Conservation (phyloP, 2,329 filamentous ascomycete genomes). For the Monosporascus sp. region DNA sequence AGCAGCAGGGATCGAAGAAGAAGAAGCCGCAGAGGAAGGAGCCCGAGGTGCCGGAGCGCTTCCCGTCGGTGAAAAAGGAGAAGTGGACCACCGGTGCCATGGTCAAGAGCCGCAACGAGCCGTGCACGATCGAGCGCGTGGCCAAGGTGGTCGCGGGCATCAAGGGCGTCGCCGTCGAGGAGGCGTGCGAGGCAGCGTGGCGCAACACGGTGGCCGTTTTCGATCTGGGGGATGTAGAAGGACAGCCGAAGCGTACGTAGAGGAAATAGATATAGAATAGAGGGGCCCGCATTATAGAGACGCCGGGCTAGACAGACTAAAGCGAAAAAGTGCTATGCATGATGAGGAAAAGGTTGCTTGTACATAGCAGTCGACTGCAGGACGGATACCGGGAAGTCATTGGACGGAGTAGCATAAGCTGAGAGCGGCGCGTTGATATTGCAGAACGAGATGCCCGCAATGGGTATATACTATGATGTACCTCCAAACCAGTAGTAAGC, state of each 20-base stretch:
- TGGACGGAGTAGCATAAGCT: too few species aligned
- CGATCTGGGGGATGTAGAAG: slow-evolving; percentile 50
- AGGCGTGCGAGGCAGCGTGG: slow-evolving; percentile 84
- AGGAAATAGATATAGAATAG: background rate
- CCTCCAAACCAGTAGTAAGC: too few species aligned
- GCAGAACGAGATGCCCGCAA: too few species aligned
- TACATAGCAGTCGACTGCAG: too few species aligned
- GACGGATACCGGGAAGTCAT: too few species aligned
- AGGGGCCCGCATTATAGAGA: too few species aligned
- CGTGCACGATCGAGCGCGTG: slow-evolving; percentile 78
- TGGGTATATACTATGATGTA: too few species aligned
- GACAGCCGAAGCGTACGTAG: background rate
- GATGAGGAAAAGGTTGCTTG: too few species aligned
- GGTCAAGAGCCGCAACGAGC: slow-evolving; percentile 94
- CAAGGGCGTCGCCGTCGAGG: slow-evolving; percentile 72
- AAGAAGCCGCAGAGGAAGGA: slow-evolving; percentile 50
- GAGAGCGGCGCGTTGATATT: too few species aligned
- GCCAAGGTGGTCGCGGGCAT: slow-evolving; percentile 85
- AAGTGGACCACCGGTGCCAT: slow-evolving; percentile 83
- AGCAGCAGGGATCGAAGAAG: slow-evolving; percentile 32
- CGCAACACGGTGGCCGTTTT: slow-evolving; percentile 77
- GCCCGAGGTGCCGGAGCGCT: slow-evolving; percentile 63
- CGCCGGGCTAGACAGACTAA: too few species aligned
- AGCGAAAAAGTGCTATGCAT: too few species aligned
- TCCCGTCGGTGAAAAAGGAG: slow-evolving; percentile 90